Conservation (phyloP, 306 rosid genomes). For the Cotoneaster glaucophyllus region DNA sequence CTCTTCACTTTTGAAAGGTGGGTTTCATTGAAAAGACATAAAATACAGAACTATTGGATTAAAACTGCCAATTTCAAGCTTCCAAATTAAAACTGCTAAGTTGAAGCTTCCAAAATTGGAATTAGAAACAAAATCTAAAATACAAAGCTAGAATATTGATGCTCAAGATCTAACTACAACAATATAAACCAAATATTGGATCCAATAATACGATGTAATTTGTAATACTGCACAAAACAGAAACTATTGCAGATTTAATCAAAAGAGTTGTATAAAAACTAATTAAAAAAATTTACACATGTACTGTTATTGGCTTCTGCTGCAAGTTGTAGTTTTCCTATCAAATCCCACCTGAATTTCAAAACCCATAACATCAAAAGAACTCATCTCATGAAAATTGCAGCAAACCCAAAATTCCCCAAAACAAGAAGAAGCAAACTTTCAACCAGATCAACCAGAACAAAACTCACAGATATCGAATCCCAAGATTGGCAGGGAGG, state of each 20-base stretch:
- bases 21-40: neutral
- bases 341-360: neutral
- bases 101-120: neutral
- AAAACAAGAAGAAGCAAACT: neutral
- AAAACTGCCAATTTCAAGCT: neutral
- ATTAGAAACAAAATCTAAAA: neutral
- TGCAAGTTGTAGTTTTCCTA: neutral
- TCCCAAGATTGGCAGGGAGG: constrained; percentile 19
- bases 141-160: neutral
- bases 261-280: neutral
- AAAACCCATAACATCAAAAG: neutral
- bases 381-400: neutral
- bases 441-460: neutral
- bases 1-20: neutral
- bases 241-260: neutral
- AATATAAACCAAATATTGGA: neutral
- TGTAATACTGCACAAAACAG: neutral
- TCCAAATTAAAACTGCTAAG: neutral
- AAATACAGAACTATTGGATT: too few species aligned
- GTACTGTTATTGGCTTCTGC: neutral
- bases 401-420: neutral
- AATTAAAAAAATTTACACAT: neutral
- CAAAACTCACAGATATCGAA: neutral
- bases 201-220: neutral
- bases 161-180: neutral